A percentile compares a stretch with the other conserved stretches of the same genome.
These are phyloP conservation scores for Nakataea oryzae DNA, from an alignment of 2,329 filamentous ascomycete species.

Conservation along the genomic window DNA sequence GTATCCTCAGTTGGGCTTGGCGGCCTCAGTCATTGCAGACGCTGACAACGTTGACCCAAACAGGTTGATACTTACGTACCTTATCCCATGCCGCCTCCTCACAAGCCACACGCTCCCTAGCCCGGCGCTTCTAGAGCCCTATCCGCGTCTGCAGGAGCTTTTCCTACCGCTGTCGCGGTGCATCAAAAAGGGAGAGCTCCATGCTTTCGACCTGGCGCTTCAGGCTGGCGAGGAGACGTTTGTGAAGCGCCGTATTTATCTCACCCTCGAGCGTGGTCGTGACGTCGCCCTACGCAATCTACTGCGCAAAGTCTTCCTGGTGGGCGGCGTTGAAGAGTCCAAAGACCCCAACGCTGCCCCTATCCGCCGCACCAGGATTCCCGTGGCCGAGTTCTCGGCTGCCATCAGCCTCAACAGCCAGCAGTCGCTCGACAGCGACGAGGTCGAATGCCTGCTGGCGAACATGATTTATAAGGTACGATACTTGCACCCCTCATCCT, in stretches of 20 bases:
- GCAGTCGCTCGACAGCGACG: conserved; percentile 68
- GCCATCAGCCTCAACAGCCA: conserved; percentile 67
- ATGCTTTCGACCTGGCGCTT: conserved; percentile 74
- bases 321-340: conserved; percentile 68
- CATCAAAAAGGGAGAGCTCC: conserved; percentile 74
- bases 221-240: conserved; percentile 81
- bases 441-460: conserved; percentile 88
- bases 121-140: conserved; percentile 57
- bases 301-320: conserved; percentile 81
- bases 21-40: neutral
- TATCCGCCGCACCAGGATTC: conserved; percentile 65
- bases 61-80: conserved; percentile 84
- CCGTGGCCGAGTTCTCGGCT: conserved; percentile 73
- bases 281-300: conserved; percentile 90
- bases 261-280: conserved; percentile 83
- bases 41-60: neutral
- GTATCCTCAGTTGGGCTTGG: neutral
- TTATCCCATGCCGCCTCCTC: conserved; percentile 86
- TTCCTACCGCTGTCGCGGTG: conserved; percentile 70
- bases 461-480: conserved; percentile 97
- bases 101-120: conserved; percentile 80
- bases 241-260: conserved; percentile 84
- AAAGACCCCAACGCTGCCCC: conserved; percentile 57
- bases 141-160: conserved; percentile 64
- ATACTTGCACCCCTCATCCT: neutral